Conservation (phyloP, 2,329 filamentous ascomycete species). For the Colletotrichum simmondsii region DNA sequence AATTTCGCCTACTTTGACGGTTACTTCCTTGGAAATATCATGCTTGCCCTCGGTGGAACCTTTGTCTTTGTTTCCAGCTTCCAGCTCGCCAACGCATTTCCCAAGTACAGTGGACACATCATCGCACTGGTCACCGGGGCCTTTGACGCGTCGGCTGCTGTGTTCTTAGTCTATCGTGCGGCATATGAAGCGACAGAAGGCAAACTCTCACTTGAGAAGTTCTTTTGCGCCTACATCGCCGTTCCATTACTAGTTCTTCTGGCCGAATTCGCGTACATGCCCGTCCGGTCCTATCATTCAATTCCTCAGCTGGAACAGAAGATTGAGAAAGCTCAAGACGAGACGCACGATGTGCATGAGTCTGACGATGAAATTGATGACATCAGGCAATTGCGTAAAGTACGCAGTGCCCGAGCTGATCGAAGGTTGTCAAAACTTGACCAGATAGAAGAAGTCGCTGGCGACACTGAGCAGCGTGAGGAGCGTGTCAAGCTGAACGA, state of each 20-base stretch:
- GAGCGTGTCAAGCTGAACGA: slow-evolving; percentile 66
- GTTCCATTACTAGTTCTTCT: slow-evolving; percentile 49
- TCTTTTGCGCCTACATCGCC: slow-evolving; percentile 52
- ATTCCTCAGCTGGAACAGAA: slow-evolving; percentile 51
- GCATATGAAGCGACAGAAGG: slow-evolving; percentile 69
- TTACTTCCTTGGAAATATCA: slow-evolving; percentile 78
- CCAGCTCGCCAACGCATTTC: slow-evolving; percentile 86
- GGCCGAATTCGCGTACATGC: slow-evolving; percentile 53
- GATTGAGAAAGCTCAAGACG: slow-evolving; percentile 50
- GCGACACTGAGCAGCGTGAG: slow-evolving; percentile 64
- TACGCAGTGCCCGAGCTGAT: slow-evolving; percentile 54
- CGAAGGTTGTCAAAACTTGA: slow-evolving; percentile 67
- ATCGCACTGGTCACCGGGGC: slow-evolving; percentile 83
- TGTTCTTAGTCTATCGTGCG: slow-evolving; percentile 80
- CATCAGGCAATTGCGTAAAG: slow-evolving; percentile 54
- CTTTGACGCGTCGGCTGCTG: slow-evolving; percentile 83
- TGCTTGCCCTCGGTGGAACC: slow-evolving; percentile 82
- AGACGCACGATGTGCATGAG: slow-evolving; percentile 56
- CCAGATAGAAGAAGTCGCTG: slow-evolving; percentile 73
- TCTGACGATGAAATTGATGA: slow-evolving; percentile 66
- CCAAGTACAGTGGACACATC: slow-evolving; percentile 78
- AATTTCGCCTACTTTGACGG: slow-evolving; percentile 75
- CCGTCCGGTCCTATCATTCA: slow-evolving; percentile 50
- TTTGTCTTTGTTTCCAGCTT: slow-evolving; percentile 87
- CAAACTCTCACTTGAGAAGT: slow-evolving; percentile 47